These are phyloP conservation scores for Termitomyces sp. DNA, from an alignment of 768 basidiomycete genomes.

Conservation along the genomic window DNA sequence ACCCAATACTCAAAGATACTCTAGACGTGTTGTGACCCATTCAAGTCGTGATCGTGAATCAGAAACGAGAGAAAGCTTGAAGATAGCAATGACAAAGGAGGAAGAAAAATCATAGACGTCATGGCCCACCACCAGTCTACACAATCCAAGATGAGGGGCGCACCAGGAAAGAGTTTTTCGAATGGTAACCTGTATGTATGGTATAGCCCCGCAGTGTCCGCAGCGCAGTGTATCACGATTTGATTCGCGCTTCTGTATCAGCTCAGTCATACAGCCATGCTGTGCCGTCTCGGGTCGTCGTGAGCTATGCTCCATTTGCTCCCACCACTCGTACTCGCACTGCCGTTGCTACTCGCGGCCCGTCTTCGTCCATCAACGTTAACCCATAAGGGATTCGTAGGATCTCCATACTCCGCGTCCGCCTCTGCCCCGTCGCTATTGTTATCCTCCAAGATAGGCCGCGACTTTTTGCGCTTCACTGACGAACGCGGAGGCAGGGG, in stretches of 20 bases:
- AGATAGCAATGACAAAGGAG: not conserved
- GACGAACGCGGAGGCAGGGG: constrained; percentile 27
- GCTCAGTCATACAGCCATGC: constrained; percentile 51
- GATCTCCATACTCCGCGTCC: constrained; percentile 52
- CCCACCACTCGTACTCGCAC: constrained; percentile 16
- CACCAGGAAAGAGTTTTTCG: not conserved
- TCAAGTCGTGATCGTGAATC: constrained; percentile 9
- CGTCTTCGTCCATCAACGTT: constrained; percentile 57
- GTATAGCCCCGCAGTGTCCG: constrained; percentile 6
- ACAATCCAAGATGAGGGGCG: not conserved
- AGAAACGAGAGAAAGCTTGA: not conserved
- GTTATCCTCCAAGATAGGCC: constrained; percentile 43
- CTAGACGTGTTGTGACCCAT: constrained; percentile 6
- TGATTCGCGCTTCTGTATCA: not conserved
- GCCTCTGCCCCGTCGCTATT: constrained; percentile 72
- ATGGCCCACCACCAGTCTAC: not conserved
- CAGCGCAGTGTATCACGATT: not conserved
- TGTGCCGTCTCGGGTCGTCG: constrained; percentile 61
- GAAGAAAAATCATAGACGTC: not conserved
- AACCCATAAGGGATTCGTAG: constrained; percentile 36
- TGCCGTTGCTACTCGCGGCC: constrained; percentile 22
- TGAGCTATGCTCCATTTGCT: constrained; percentile 31
- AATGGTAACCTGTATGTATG: not conserved
- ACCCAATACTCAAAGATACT: constrained; percentile 6
- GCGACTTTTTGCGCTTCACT: constrained; percentile 51